A percentile compares a stretch with the other conserved stretches of the same genome.
phyloP scores from a whole-genome alignment of 1,139 yeast species.

The Geotrichum citri-aurantii region DNA sequence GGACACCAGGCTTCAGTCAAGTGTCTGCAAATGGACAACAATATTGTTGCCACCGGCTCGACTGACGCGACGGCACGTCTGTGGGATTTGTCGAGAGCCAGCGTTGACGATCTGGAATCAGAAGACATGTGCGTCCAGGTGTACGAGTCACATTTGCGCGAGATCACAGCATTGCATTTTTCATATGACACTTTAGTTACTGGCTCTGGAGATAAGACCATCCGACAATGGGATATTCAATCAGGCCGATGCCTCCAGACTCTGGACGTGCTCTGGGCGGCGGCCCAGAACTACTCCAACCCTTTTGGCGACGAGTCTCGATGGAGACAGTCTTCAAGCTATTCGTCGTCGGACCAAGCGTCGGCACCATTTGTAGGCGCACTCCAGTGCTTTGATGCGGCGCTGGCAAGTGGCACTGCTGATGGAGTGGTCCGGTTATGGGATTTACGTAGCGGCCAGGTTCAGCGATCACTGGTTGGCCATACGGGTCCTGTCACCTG shows the following conservation, averaged over 20 bases:
- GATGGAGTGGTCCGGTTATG: slow-evolving; percentile 71
- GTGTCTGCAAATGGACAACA: slow-evolving; percentile 53
- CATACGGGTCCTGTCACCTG: slow-evolving; percentile 68
- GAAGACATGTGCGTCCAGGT: slow-evolving; percentile 39
- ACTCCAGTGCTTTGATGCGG: slow-evolving; percentile 62
- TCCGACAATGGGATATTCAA: slow-evolving; percentile 54
- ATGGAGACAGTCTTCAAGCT: slow-evolving; percentile 22
- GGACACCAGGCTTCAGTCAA: slow-evolving; percentile 47
- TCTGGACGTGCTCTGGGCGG: slow-evolving; percentile 55
- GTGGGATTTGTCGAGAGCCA: slow-evolving; percentile 47
- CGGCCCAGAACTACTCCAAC: slow-evolving; percentile 31
- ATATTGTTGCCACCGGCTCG: slow-evolving; percentile 55
- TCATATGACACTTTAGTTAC: slow-evolving; percentile 47
- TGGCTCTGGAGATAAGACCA: slow-evolving; percentile 54
- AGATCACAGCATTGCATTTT: slow-evolving; percentile 55
- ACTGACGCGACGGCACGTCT: slow-evolving; percentile 55
- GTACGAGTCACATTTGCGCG: slow-evolving; percentile 59
- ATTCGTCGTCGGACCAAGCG: slow-evolving; percentile 3
- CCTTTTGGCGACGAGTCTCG: slow-evolving; percentile 22
- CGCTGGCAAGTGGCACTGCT: slow-evolving; percentile 68
- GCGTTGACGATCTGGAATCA: slow-evolving; percentile 24
- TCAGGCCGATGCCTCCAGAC: slow-evolving; percentile 57
- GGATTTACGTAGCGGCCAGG: slow-evolving; percentile 69
- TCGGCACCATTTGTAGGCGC: slow-evolving; percentile 48
- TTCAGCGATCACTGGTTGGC: slow-evolving; percentile 58